These are phyloP conservation scores for Leptosphaerulina australis DNA, from an alignment of 2,329 filamentous ascomycete species.

Conservation along the genomic window DNA sequence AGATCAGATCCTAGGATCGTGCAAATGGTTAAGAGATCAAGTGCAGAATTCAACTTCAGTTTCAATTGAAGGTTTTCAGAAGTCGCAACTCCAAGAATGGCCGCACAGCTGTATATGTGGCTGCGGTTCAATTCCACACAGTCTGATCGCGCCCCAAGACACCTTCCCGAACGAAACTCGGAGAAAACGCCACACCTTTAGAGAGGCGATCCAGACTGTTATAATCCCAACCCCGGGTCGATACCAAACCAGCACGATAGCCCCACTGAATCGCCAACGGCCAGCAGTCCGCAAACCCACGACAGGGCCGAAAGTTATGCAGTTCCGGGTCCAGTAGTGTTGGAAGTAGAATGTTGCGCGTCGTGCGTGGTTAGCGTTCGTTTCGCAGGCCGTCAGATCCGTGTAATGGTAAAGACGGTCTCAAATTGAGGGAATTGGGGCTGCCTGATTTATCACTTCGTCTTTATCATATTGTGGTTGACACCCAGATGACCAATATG, in stretches of 20 bases:
- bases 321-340: slow-evolving; percentile 5
- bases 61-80: neutral
- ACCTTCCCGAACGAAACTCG: slow-evolving; percentile 26
- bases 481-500: neutral
- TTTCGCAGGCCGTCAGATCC: slow-evolving; percentile 3
- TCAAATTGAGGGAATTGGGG: neutral
- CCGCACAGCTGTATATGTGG: slow-evolving; percentile 11
- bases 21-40: slow-evolving; percentile 2
- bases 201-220: slow-evolving; percentile 22
- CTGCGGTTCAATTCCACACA: neutral
- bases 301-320: slow-evolving; percentile 15
- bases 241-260: slow-evolving; percentile 9
- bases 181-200: slow-evolving; percentile 14
- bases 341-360: slow-evolving; percentile 1
- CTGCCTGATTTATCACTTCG: neutral
- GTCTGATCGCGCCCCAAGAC: slow-evolving; percentile 8
- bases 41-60: neutral
- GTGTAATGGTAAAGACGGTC: neutral
- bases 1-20: slow-evolving; percentile 18
- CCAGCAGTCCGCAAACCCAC: slow-evolving; percentile 7
- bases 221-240: slow-evolving; percentile 2
- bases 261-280: slow-evolving; percentile 13
- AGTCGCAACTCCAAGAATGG: neutral
- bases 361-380: slow-evolving; percentile 1
- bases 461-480: neutral